Evolutionary conservation across 371 early-diverging fungal genomes (phyloP).

Genomic region (Mortierella sp.): DNA sequence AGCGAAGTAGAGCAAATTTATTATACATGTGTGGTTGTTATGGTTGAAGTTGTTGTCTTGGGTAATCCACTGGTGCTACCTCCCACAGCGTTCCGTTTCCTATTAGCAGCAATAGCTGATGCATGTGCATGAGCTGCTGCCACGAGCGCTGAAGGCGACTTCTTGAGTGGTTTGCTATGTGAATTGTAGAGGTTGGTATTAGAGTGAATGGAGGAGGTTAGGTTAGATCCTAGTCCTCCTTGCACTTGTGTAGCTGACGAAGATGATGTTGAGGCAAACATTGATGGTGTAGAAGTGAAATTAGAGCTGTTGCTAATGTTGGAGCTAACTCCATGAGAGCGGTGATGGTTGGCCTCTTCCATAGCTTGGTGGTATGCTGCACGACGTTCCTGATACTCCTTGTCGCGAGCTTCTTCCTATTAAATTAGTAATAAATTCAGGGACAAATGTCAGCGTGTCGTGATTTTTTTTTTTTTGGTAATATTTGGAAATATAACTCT

Average conservation of each 20-base stretch:
- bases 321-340: background rate
- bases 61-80: constrained; percentile 5
- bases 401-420: constrained; percentile 41
- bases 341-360: constrained; percentile 40
- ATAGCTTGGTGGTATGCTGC: constrained; percentile 38
- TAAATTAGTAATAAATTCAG: background rate
- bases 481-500: background rate
- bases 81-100: constrained; percentile 29
- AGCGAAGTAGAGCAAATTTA: background rate
- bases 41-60: background rate
- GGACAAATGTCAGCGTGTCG: background rate
- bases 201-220: background rate
- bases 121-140: constrained; percentile 38
- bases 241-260: background rate
- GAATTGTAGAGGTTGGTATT: background rate
- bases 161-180: constrained; percentile 13
- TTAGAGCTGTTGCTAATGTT: background rate
- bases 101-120: constrained; percentile 34
- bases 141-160: constrained; percentile 19
- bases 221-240: background rate
- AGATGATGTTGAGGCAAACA: background rate
- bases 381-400: constrained; percentile 32
- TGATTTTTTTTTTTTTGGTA: background rate
- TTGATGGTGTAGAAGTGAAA: background rate
- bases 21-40: background rate